These are phyloP conservation scores for Solanum sejunctum DNA, from an alignment of 257 asterid species.

Conservation along the genomic window DNA sequence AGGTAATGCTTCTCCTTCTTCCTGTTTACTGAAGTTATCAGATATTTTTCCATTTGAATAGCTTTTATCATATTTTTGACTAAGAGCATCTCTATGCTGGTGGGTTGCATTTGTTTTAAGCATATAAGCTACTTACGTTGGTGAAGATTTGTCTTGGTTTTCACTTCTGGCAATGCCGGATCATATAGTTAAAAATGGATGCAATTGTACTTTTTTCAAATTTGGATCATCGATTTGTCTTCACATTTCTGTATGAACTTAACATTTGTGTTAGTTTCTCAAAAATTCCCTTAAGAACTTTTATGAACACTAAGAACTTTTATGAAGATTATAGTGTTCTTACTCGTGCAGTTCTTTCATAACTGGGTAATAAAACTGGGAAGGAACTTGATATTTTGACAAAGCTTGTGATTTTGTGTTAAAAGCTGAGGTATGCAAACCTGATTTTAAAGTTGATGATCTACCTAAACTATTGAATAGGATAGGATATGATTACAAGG, in stretches of 20 bases:
- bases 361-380: background rate
- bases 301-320: background rate
- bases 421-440: background rate
- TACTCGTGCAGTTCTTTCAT: background rate
- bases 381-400: background rate
- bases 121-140: background rate
- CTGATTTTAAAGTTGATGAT: background rate
- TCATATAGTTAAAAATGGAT: background rate
- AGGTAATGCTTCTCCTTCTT: slow-evolving; percentile 25
- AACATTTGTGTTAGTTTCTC: background rate
- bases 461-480: background rate
- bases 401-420: background rate
- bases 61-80: background rate
- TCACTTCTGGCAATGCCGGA: background rate
- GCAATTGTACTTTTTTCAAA: background rate
- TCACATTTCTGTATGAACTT: background rate
- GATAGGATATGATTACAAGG: background rate
- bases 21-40: background rate
- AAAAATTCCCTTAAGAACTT: background rate
- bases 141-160: background rate
- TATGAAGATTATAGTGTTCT: background rate
- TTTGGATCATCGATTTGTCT: background rate
- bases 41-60: background rate
- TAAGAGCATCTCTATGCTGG: background rate
- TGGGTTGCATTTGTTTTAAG: background rate